Percentiles rank a stretch among this genome's conserved stretches.
These are phyloP conservation scores for Rutidosis leptorrhynchoides DNA, from an alignment of 129 eudicot genomes.

Conservation along the genomic window DNA sequence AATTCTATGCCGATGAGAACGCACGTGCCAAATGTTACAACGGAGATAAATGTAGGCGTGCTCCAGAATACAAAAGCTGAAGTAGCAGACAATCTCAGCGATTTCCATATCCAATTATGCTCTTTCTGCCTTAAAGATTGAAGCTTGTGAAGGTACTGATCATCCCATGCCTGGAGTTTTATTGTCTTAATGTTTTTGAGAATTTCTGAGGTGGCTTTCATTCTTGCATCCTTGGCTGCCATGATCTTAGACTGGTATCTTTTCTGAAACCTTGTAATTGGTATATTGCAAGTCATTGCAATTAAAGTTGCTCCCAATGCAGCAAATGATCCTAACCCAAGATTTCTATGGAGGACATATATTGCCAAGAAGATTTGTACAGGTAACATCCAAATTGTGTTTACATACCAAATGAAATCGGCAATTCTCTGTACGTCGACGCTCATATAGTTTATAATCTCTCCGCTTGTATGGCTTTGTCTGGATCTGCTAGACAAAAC, in stretches of 20 bases:
- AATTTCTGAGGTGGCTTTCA: conserved; percentile 92
- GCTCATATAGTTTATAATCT: conserved; percentile 85
- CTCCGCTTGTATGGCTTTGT: conserved; percentile 78
- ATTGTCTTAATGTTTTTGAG: conserved; percentile 72
- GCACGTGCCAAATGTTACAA: conserved; percentile 81
- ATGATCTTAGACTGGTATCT: conserved; percentile 70
- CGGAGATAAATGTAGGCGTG: conserved; percentile 79
- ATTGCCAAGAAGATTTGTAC: conserved; percentile 76
- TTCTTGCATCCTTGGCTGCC: conserved; percentile 85
- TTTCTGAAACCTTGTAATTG: conserved; percentile 67
- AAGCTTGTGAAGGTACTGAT: conserved; percentile 52
- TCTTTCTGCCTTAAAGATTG: conserved; percentile 55
- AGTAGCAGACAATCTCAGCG: conserved; percentile 53
- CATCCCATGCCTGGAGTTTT: conserved; percentile 97
- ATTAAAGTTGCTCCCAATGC: conserved; percentile 67
- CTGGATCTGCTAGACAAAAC: conserved; percentile 67
- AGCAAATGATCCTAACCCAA: conserved; percentile 72
- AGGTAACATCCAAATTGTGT: conserved; percentile 72
- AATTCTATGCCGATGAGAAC: conserved; percentile 80
- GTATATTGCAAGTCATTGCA: conserved; percentile 73
- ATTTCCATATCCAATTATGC: conserved; percentile 73
- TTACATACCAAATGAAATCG: conserved; percentile 84
- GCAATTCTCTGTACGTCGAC: conserved; percentile 90
- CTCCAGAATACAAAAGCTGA: conserved; percentile 86
- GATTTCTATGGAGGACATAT: conserved; percentile 58